phyloP scores from a whole-genome alignment of 805 yeast species.

The Naumovozyma castellii region DNA sequence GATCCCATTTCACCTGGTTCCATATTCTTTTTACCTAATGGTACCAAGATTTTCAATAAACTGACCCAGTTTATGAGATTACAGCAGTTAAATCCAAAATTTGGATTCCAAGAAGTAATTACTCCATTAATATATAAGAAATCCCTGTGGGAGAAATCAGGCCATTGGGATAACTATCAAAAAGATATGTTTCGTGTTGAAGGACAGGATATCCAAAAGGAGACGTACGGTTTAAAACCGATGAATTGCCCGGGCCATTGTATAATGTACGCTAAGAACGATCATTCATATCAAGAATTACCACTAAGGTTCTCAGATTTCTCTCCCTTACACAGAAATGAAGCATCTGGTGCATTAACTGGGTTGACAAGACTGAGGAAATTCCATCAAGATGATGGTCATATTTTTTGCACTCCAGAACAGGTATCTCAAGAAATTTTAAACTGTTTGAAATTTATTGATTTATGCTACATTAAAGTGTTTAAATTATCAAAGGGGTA shows the following conservation, averaged over 20 bases:
- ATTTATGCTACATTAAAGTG: conserved; percentile 62
- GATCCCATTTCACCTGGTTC: conserved; percentile 87
- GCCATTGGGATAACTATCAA: conserved; percentile 92
- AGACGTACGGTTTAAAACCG: conserved; percentile 77
- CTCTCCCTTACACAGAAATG: conserved; percentile 87
- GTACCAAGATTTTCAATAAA: conserved; percentile 76
- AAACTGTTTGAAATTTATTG: conserved; percentile 62
- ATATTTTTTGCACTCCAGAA: conserved; percentile 74
- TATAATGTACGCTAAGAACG: conserved; percentile 62
- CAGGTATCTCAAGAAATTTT: conserved; percentile 72
- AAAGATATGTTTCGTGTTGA: conserved; percentile 90
- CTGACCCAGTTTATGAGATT: conserved; percentile 73
- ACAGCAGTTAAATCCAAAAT: conserved; percentile 54
- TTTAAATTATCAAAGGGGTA: conserved; percentile 24
- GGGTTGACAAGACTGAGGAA: conserved; percentile 90
- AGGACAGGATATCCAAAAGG: conserved; percentile 36
- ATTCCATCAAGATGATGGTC: conserved; percentile 98
- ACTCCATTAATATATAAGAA: conserved; percentile 84
- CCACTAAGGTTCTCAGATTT: conserved; percentile 85
- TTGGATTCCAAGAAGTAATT: conserved; percentile 85
- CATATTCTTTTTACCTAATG: conserved; percentile 85
- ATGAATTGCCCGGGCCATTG: conserved; percentile 97
- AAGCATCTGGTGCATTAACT: conserved; percentile 85
- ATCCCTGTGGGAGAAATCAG: conserved; percentile 79
- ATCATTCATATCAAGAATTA: conserved; percentile 74